Evolutionary conservation across 2,329 filamentous ascomycete species (phyloP).

Genomic region (Scedosporium boydii): DNA sequence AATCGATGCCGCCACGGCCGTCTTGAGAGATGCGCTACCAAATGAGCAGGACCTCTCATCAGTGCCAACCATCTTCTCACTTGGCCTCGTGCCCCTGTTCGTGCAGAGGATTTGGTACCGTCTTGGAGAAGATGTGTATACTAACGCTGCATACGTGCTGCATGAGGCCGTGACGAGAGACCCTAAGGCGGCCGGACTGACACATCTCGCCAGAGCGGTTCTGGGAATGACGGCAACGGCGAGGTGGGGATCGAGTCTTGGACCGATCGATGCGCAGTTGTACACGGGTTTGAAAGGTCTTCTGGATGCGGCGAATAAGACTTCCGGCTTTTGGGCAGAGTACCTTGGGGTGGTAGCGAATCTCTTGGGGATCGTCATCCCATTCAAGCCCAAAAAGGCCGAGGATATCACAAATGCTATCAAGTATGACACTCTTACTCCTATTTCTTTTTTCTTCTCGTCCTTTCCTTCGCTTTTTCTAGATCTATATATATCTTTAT

Average conservation of each 20-base stretch:
- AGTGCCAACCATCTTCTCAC: constrained; percentile 30
- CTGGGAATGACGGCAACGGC: constrained; percentile 64
- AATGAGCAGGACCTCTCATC: constrained; percentile 21
- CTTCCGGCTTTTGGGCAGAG: constrained; percentile 41
- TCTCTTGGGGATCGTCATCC: constrained; percentile 31
- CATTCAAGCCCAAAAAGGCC: constrained; percentile 27
- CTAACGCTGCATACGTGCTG: constrained; percentile 60
- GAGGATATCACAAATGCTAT: constrained; percentile 25
- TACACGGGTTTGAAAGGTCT: constrained; percentile 32
- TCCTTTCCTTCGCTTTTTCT: neutral
- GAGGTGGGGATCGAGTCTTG: constrained; percentile 59
- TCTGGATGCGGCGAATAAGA: constrained; percentile 23
- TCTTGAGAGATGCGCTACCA: constrained; percentile 34
- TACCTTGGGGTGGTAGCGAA: constrained; percentile 40
- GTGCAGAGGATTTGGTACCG: constrained; percentile 41
- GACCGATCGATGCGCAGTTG: constrained; percentile 35
- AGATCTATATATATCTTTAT: no score
- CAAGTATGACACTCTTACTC: constrained; percentile 24
- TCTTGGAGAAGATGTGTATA: constrained; percentile 35
- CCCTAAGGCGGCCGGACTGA: constrained; percentile 61
- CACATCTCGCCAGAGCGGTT: constrained; percentile 60
- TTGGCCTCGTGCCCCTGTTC: constrained; percentile 35
- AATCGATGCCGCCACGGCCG: constrained; percentile 26
- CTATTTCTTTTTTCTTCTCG: neutral
- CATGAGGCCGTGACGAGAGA: constrained; percentile 61